These are phyloP conservation scores for Beauveria sp. DNA, from an alignment of 2,329 filamentous ascomycete species.

Conservation along the genomic window DNA sequence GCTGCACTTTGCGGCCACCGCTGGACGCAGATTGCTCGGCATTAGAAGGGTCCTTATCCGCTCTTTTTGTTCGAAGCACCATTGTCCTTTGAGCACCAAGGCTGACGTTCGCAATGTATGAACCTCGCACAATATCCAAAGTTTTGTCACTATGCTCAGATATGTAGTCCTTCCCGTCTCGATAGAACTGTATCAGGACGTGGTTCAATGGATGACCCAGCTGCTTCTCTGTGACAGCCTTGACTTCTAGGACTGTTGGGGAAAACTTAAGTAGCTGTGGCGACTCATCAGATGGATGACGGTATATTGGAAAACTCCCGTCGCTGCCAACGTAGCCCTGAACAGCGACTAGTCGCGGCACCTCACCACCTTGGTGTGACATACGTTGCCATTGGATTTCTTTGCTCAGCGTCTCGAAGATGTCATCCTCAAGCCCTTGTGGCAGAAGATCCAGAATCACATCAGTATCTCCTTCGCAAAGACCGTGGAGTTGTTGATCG, in stretches of 20 bases:
- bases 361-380: conserved; percentile 85
- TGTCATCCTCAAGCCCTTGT: conserved; percentile 40
- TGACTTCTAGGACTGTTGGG: conserved; percentile 60
- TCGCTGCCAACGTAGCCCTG: conserved; percentile 65
- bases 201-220: conserved; percentile 83
- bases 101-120: conserved; percentile 86
- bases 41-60: conserved; percentile 31
- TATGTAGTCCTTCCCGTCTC: conserved; percentile 83
- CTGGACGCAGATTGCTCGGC: conserved; percentile 14
- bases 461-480: conserved; percentile 76
- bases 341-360: conserved; percentile 84
- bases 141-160: conserved; percentile 97
- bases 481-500: conserved; percentile 23
- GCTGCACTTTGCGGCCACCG: conserved; percentile 50
- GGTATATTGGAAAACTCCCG: conserved; percentile 80
- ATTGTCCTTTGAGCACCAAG: conserved; percentile 89
- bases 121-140: conserved; percentile 73
- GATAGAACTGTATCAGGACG: conserved; percentile 86
- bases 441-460: conserved; percentile 66
- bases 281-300: conserved; percentile 85
- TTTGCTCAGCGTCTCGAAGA: conserved; percentile 62
- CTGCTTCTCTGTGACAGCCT: conserved; percentile 58
- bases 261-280: conserved; percentile 72
- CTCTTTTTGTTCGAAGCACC: conserved; percentile 77
- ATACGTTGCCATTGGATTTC: conserved; percentile 88